Evolutionary conservation across 305 asterid genomes (phyloP), one percentile per base, ranked within the genome.

Genomic region (Plantago coronopus): DNA sequence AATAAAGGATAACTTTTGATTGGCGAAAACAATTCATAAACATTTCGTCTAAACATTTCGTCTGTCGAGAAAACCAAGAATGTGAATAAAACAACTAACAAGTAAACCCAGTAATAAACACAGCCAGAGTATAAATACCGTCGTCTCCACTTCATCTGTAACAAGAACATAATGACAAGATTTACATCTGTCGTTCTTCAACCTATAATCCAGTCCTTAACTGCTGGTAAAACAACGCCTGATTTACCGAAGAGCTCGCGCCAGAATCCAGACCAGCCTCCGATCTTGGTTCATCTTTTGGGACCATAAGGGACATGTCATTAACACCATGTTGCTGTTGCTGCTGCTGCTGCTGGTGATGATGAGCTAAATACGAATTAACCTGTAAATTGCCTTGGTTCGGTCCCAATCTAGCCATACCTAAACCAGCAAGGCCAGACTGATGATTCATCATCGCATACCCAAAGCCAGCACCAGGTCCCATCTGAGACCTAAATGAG

Each of bases 101-200:
- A 44, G 43, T 44, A 67, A 63, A 53, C 51, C 70, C 76, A 50
- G 40, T 44, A 50, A 63, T 22, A 70, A 47, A 44, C 54, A 49
- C 42, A 59, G 42, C 14, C 51, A 46, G 59, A 64, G 68, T 61
- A 58, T 18, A 63, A 57, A 60, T 65, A 58, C 58, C 45, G 59
- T 51, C 45, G 59, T 51, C 67, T 70, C 67, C 56, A 62, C 56
- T 61, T 68, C 60, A 59, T 67, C 54, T 48, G 44, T 60, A 45
- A 40, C 50, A 64, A 40, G 57, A 54, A 57, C 60, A 61, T 72
- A 73, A 71, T 38, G 43, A 21, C 48, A 43, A 61, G 62, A 74
- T 75, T 74, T 82, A 88, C 86, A 83, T 82, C 51, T 80, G 78
- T 44, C 82, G 90, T 75, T 91, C 88, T 75, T 91, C 88, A 34